Percentiles rank a stretch among this genome's conserved stretches.
Conservation (phyloP, 2,329 filamentous ascomycete genomes). For the Claviceps humidiphila region DNA sequence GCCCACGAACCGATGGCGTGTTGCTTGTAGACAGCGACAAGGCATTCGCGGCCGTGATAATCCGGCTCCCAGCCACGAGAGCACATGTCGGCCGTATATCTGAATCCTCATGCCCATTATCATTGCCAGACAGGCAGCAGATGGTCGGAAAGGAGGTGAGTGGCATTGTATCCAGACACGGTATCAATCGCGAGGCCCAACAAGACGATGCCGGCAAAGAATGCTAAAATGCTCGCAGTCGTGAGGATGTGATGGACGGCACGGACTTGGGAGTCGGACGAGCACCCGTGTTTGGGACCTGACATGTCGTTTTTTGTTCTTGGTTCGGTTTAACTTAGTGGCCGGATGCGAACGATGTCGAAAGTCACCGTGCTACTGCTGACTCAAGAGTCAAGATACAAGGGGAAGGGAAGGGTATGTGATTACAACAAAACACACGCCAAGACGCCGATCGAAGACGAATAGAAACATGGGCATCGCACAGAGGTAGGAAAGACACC, state of each 20-base stretch:
- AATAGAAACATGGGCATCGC: background rate
- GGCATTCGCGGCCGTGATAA: constrained; percentile 35
- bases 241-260: constrained; percentile 31
- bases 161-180: constrained; percentile 41
- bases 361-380: background rate
- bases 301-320: constrained; percentile 5
- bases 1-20: constrained; percentile 28
- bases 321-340: background rate
- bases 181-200: constrained; percentile 42
- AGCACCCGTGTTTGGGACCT: constrained; percentile 25
- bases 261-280: constrained; percentile 36
- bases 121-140: constrained; percentile 47
- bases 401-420: background rate
- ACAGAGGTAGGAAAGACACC: background rate
- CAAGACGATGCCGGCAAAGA: constrained; percentile 37
- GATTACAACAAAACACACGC: too few relatives aligned
- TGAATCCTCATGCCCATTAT: constrained; percentile 45
- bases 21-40: constrained; percentile 36
- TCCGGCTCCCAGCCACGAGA: constrained; percentile 35
- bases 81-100: constrained; percentile 43
- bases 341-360: background rate
- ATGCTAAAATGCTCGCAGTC: constrained; percentile 34
- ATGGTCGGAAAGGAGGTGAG: constrained; percentile 32
- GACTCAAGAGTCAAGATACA: background rate
- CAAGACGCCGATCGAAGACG: background rate